Conservation (phyloP, 1,284 basidiomycete species). For the Ceratorhiza oryzae-sativae region DNA sequence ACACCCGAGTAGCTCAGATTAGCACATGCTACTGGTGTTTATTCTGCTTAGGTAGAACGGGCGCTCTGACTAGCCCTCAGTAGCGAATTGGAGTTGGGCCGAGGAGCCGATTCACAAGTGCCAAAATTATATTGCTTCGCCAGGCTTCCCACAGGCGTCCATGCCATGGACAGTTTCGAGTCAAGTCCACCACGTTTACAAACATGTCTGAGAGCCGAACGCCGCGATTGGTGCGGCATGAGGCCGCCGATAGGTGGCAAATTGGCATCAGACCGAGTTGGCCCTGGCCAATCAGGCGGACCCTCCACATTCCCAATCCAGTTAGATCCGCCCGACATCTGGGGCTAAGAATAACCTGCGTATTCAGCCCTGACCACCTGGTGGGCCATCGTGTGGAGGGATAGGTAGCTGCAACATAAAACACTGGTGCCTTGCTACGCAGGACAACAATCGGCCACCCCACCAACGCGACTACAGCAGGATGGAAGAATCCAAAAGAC, state of each 20-base stretch:
- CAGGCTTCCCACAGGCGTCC: too few relatives aligned
- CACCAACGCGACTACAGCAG: not conserved
- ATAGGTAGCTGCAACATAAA: not conserved
- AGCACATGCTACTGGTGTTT: too few relatives aligned
- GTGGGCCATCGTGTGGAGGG: not conserved
- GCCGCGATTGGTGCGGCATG: too few relatives aligned
- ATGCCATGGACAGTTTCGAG: too few relatives aligned
- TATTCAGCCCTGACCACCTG: not conserved
- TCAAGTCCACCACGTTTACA: too few relatives aligned
- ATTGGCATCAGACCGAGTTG: not conserved
- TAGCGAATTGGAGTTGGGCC: too few relatives aligned
- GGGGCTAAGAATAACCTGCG: conserved; percentile 2
- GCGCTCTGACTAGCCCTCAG: too few relatives aligned
- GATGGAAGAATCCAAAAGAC: conserved; percentile 1
- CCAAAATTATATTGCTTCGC: too few relatives aligned
- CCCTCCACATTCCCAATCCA: not conserved
- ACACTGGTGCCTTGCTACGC: not conserved
- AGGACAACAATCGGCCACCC: not conserved
- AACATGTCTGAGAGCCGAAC: too few relatives aligned
- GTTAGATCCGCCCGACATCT: not conserved
- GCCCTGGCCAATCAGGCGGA: not conserved
- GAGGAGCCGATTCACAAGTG: too few relatives aligned
- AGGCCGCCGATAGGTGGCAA: not conserved
- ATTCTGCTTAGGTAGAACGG: too few relatives aligned
- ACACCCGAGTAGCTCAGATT: too few relatives aligned